Percentiles rank a stretch among this genome's conserved stretches.
Conservation (phyloP, 169 alveolate genomes). For the Plasmodium cynomolgi region DNA sequence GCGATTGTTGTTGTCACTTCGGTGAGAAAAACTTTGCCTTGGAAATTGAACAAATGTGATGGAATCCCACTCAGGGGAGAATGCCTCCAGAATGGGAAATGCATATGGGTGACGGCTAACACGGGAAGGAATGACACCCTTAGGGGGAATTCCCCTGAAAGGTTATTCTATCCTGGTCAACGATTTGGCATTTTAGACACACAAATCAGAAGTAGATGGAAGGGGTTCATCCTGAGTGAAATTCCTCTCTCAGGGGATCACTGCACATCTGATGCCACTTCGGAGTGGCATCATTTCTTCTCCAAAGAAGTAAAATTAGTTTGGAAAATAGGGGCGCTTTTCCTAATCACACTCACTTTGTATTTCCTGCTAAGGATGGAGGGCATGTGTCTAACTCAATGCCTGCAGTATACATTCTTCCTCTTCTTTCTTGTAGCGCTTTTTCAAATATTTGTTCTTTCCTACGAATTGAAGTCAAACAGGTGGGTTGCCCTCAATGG, state of each 20-base stretch:
- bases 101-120: conserved; percentile 26
- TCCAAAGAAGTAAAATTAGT: conserved; percentile 2
- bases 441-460: conserved; percentile 25
- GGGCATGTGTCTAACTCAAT: conserved; percentile 26
- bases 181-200: background rate
- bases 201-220: background rate
- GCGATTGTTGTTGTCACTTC: conserved; percentile 1
- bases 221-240: background rate
- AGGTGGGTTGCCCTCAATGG: background rate
- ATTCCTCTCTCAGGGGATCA: background rate
- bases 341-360: conserved; percentile 12
- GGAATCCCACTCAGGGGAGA: background rate
- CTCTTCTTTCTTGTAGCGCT: background rate
- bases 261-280: conserved; percentile 11
- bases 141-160: background rate
- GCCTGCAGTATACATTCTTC: conserved; percentile 37
- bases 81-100: conserved; percentile 13
- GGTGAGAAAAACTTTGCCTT: conserved; percentile 23
- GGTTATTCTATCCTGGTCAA: background rate
- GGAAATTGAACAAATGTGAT: conserved; percentile 43
- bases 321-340: conserved; percentile 2
- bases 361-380: conserved; percentile 46
- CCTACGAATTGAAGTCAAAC: background rate
- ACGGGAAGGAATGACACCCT: background rate
- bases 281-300: conserved; percentile 17